Base-by-base conservation (phyloP, 169 alveolate genomes). In the Plasmodium yoelii region DNA sequence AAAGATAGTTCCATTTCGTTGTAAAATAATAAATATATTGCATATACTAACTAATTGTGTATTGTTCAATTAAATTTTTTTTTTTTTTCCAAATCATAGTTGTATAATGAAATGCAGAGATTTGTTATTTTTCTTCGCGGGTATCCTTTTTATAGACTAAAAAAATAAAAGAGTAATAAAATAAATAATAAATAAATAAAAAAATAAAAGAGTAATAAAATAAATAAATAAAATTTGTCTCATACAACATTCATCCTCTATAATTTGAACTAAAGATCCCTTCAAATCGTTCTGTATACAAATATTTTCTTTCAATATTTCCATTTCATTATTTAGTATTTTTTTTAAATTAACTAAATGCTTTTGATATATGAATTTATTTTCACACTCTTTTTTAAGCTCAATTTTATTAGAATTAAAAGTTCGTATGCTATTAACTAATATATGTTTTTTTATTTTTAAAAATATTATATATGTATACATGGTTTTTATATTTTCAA, bases 181-280 rank as follows among this genome's bases (percentile, higher is more conserved):
- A 34, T 34, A 34, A n/a, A n/a, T n/a, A n/a, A n/a, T n/a, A n/a
- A n/a, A n/a, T n/a, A n/a, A n/a, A n/a, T 34, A 34, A 34, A 34
- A 34, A 34, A 34, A 0, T 3, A 34, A 34, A 34, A 34, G 42
- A 0, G 5, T 1, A 0, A 34, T 34, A 7, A 34, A 34, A 34
- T 34, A 34, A n/a, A n/a, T n/a, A n/a, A n/a, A n/a, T 3, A 34
- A 34, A 34, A 34, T 3, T 2, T 34, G 7, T 6, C 2, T 18
- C 60, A 28, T 77, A 77, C 89, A 63, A 4, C 71, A 19, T 46
- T 42, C 61, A 5, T 77, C 89, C n/a, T 77, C 80, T 47, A 77
- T 77, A 34, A 77, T 68, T 28, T 44, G 77, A 44, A 77, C 22
- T 12, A 77, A 18, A 19, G 64, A 24, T 24, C 73, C 24, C 34